Base-by-base conservation (phyloP, 2,329 filamentous ascomycete species). In the Harringtonia lauricola region DNA sequence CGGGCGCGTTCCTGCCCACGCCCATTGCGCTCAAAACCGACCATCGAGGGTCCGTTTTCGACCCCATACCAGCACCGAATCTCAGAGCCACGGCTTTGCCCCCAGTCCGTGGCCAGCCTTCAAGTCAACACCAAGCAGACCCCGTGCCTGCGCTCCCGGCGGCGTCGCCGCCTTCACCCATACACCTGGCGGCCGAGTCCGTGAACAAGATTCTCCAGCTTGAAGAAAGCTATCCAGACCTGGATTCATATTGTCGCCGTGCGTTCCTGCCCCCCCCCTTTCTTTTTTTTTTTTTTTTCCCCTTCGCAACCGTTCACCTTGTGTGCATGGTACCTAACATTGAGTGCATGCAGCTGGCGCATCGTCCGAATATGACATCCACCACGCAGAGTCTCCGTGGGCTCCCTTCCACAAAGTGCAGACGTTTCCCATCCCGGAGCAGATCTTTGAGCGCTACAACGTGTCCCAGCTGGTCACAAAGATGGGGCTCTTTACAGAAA, bases 401-500 rank as follows among this genome's bases (percentile, higher is more conserved):
- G 79, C 84, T 35, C 92, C 92, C 1, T 98, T 95, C 59, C 84
- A 95, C 59, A 86, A 84, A 63, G 76, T 83, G 24, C 82, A 85
- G 54, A 85, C 83, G 63, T 90, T 95, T 64, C 81, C 85, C 54
- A 90, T 98, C 42, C 92, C 92, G 39, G 88, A 95, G 53, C 78
- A 80, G 55, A 84, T 98, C 42, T 90, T 96, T 57, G 84, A 94
- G 54, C 88, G 95, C 59, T 90, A 94, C 61, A 94, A 98, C 54
- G 72, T 78, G 41, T 84, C 86, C 46, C 81, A 94, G 58, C 79
- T 95, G 21, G 82, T 83, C 47, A 95, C 89, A n/a, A 77, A 79
- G 56, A 94, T 98, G 84, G 94, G 94, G 10, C 70, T 98, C 29
- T 96, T 98, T 62, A 86, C 92, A 17, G 86, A 94, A 63, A 74